Evolutionary conservation across 495 filamentous ascomycete species (phyloP), one percentile per base, ranked within the genome.

Genomic region (Penicillium cosmopolitanum): DNA sequence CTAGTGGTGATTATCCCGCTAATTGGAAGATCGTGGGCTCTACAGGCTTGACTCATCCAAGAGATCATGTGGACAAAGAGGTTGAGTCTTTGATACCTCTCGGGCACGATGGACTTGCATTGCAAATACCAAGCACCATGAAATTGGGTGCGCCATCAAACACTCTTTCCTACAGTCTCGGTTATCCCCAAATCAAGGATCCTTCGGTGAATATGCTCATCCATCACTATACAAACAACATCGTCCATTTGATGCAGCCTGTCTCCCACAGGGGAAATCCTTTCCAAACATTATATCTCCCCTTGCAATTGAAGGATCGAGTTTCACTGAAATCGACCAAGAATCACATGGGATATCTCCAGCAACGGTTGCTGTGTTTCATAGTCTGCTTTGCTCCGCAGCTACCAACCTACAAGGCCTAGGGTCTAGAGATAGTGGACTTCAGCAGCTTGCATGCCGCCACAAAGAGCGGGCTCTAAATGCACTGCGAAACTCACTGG

Each of bases 211-310:
- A 13, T 7, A 46, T 46, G 42, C 42, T 46, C 9, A 21, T 46
- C 10, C n/a, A 21, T n/a, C 42, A 46, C 42, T 46, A 46, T 19
- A 21, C 42, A 9, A 21, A 46, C n/a, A 16, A 46, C 42, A 21
- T 46, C n/a, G 18, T 21, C n/a, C 42, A 46, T 19, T 21, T 46
- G n/a, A 46, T 46, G 42, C 42, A 46, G 16, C 42, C 42, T 16
- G 42, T 46, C 8, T 16, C 42, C 5, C 42, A 46, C 42, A 16
- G 5, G 16, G 18, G 6, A 12, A 46, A 46, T 46, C 42, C 42
- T 4, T 46, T 46, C 42, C 42, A 21, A 9, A 18, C 42, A 3
- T 11, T 46, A 21, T 46, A 46, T 10, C 42, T 46, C 10, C 42
- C 9, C 42, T 46, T 19, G 42, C 42, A 21, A 46, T 46, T n/a